phyloP scores from a whole-genome alignment of 306 rosid genomes.

The Medicago arabica region DNA sequence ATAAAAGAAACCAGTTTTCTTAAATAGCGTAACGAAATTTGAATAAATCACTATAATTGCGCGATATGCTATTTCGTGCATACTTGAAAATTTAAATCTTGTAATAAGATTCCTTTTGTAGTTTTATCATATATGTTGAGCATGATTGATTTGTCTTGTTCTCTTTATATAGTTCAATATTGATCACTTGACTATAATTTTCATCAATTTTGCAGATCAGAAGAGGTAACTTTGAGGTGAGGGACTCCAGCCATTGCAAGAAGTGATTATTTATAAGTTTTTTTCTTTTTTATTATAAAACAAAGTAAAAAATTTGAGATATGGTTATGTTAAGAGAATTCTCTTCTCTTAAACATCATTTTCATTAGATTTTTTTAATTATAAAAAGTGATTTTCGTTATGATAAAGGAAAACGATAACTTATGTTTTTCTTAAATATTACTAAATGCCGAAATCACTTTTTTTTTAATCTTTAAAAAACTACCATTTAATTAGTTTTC shows the following conservation, averaged over 20 bases:
- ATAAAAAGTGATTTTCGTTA: too few species aligned
- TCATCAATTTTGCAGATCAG: conserved; percentile 63
- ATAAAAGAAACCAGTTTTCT: too few species aligned
- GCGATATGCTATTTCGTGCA: neutral
- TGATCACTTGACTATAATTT: conserved; percentile 42
- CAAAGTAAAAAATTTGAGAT: too few species aligned
- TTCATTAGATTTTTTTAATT: too few species aligned
- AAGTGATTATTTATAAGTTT: conserved; percentile 1
- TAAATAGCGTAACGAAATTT: too few species aligned
- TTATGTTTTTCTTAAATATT: neutral
- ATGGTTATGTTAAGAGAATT: too few species aligned
- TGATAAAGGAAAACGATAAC: neutral
- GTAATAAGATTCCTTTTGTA: neutral
- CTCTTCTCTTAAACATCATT: too few species aligned
- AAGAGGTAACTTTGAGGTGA: conserved; percentile 73
- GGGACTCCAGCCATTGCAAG: conserved; percentile 30
- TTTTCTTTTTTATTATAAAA: too few species aligned
- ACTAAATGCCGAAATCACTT: neutral
- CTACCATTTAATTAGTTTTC: too few species aligned
- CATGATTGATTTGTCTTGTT: neutral
- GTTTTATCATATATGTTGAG: neutral
- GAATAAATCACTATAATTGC: too few species aligned
- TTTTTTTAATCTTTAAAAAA: neutral
- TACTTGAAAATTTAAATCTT: neutral
- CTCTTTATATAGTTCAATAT: conserved; percentile 4